These are phyloP conservation scores for Entonaema liquescens DNA, from an alignment of 495 filamentous ascomycete species.

Conservation along the genomic window DNA sequence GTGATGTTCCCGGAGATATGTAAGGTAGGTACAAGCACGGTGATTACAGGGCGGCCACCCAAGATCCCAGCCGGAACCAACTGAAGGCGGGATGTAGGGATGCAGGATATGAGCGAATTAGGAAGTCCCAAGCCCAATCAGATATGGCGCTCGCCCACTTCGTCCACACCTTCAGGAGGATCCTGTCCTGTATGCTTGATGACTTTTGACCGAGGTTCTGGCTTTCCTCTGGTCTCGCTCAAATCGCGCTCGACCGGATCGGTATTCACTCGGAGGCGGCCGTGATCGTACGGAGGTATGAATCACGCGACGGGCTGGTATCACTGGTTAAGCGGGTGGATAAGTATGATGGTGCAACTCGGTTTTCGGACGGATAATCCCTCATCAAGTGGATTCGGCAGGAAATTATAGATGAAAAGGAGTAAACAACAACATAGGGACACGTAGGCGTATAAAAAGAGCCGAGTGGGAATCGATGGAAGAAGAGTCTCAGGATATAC, in stretches of 20 bases:
- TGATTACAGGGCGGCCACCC: conserved; percentile 24
- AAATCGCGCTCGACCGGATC: conserved; percentile 10
- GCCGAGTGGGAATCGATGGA: not conserved
- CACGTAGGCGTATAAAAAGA: conserved; percentile 11
- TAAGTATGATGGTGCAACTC: conserved; percentile 5
- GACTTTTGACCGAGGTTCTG: conserved; percentile 13
- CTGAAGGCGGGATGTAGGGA: conserved; percentile 11
- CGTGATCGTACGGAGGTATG: conserved; percentile 35
- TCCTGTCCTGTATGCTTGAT: conserved; percentile 16
- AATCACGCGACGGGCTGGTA: conserved; percentile 21
- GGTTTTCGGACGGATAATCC: not conserved
- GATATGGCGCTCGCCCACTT: conserved; percentile 26
- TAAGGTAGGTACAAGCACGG: conserved; percentile 7
- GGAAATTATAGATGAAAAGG: not conserved
- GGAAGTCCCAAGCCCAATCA: conserved; percentile 43
- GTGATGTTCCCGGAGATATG: not conserved
- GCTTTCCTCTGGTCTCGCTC: conserved; percentile 2
- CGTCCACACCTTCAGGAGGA: conserved; percentile 17
- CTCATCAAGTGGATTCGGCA: not conserved
- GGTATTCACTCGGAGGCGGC: conserved; percentile 27
- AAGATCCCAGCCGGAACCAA: conserved; percentile 18
- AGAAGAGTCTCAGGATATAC: not conserved
- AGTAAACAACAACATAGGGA: not conserved
- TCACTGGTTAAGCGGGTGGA: conserved; percentile 2
- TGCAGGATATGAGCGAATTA: conserved; percentile 41